Base-by-base conservation (phyloP, 257 asterid species). In the Gentiana dahurica region DNA sequence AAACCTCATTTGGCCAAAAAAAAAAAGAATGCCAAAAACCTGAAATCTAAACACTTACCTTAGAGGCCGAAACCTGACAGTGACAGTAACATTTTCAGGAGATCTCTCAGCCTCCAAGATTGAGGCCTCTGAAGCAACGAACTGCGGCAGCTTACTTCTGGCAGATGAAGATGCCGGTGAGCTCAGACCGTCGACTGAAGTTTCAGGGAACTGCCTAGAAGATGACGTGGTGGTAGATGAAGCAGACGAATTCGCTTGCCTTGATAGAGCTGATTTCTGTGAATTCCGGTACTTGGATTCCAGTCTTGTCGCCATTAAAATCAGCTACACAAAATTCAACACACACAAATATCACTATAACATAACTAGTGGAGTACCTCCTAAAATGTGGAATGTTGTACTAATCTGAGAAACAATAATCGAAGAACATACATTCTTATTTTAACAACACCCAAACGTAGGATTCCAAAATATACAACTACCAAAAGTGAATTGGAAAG, bases 1-100 rank as follows among this genome's bases (percentile, higher is more conserved):
- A 63, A 53, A 68, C 62, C 62, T 62, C 57, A 37, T 12, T 65
- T 8, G 32, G 13, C n/a, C 11, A 12, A 39, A 51, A 36, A 4
- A 53, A 36, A n/a, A 50, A 8, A 3, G 47, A 4, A 3, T 24
- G 39, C 11, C 5, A 54, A 24, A 50, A 61, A 32, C 36, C 34
- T 11, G 34, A 39, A 45, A 41, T 49, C 62, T 47, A 61, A 24
- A 50, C n/a, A 48, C n/a, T 56, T 65, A 92, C 97, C 99, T 92
- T 24, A 92, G 94, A 52, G 99, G 99, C 35, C 99, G 90, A 80
- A 92, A 92, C 74, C 99, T 85, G 67, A 86, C 95, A 0, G 99
- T 92, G 57, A 88, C 99, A 0, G 95, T 84, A 36, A 92, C 95
- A 75, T 84, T 89, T 78, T 92, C 97, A 66, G 81, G 86, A 68